Evolutionary conservation across 2,329 filamentous ascomycete species (phyloP).

Genomic region (Phialophora chinensis): DNA sequence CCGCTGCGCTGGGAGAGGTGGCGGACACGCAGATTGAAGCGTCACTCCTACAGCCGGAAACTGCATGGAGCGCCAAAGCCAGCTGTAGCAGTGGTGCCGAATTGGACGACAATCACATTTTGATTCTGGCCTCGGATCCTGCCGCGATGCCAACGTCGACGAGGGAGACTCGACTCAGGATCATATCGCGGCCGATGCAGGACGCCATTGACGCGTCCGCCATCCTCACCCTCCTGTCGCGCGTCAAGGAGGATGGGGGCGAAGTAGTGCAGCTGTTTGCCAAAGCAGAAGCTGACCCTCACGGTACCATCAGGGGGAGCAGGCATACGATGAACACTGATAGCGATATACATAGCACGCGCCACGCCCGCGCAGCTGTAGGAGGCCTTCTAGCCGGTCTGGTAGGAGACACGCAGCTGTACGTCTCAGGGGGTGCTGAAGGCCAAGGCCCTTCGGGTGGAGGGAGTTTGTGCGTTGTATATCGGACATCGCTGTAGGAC

Average conservation of each 20-base stretch:
- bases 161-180: not conserved
- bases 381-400: constrained; percentile 44
- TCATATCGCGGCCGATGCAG: constrained; percentile 19
- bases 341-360: constrained; percentile 43
- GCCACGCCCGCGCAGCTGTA: constrained; percentile 44
- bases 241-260: constrained; percentile 13
- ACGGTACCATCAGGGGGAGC: constrained; percentile 38
- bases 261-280: constrained; percentile 43
- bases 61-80: constrained; percentile 42
- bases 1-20: constrained; percentile 42
- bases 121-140: constrained; percentile 42
- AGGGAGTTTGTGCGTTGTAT: constrained; percentile 44
- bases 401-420: constrained; percentile 41
- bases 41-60: constrained; percentile 31
- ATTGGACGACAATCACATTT: constrained; percentile 44
- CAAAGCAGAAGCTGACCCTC: constrained; percentile 44
- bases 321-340: constrained; percentile 45
- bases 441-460: constrained; percentile 44
- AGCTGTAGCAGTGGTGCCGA: constrained; percentile 46
- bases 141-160: constrained; percentile 19
- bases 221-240: constrained; percentile 13
- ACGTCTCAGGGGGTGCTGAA: constrained; percentile 45
- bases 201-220: constrained; percentile 28
- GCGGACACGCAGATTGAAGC: constrained; percentile 30
- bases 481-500: constrained; percentile 24